Evolutionary conservation across 371 early-diverging fungal genomes (phyloP).

Genomic region (Funneliformis caledonium): DNA sequence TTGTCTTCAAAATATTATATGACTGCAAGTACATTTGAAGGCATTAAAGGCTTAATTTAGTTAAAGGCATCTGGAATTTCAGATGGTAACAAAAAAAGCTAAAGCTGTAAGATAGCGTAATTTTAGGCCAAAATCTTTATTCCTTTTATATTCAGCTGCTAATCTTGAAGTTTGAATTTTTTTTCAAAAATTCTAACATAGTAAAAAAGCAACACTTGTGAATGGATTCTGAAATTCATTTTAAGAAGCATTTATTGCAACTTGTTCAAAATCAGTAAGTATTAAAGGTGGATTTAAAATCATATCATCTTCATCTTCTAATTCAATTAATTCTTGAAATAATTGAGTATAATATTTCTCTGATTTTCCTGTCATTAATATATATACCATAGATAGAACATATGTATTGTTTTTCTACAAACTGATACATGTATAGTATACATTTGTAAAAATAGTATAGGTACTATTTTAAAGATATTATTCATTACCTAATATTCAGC

Average conservation of each 20-base stretch:
- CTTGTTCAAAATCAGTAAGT: conserved; percentile 10
- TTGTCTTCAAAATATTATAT: too few relatives aligned
- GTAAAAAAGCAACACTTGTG: too few relatives aligned
- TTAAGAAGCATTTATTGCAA: not conserved
- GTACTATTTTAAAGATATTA: not conserved
- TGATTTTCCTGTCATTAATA: conserved; percentile 5
- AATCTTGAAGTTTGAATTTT: too few relatives aligned
- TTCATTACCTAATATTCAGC: not conserved
- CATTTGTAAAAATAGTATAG: not conserved
- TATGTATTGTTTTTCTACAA: not conserved
- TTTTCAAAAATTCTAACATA: too few relatives aligned
- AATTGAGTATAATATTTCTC: conserved; percentile 3
- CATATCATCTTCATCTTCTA: not conserved
- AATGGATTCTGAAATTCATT: too few relatives aligned
- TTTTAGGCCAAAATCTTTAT: too few relatives aligned
- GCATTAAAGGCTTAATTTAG: too few relatives aligned
- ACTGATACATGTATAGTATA: not conserved
- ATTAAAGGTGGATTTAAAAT: not conserved
- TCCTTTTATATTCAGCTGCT: too few relatives aligned
- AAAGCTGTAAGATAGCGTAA: too few relatives aligned
- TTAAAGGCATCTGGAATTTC: too few relatives aligned
- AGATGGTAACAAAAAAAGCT: too few relatives aligned
- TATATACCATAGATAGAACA: conserved; percentile 4
- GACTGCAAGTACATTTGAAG: too few relatives aligned
- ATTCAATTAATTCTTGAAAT: conserved; percentile 11